These are phyloP conservation scores for Zymoseptoria tritici DNA, from an alignment of 2,329 filamentous ascomycete genomes.

Conservation along the genomic window DNA sequence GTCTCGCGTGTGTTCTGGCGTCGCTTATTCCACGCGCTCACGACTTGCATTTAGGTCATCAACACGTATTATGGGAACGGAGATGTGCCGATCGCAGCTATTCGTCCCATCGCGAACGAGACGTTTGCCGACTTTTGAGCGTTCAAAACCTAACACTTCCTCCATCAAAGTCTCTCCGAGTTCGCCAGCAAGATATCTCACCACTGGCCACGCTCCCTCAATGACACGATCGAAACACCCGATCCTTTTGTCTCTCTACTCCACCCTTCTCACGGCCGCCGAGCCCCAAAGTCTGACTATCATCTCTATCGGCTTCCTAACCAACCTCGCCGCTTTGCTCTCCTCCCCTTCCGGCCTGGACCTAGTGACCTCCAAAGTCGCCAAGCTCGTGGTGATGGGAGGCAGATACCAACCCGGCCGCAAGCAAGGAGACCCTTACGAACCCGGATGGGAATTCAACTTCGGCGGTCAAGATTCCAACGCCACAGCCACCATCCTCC, in stretches of 20 bases:
- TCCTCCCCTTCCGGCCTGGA: conserved; percentile 38
- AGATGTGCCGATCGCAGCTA: conserved; percentile 14
- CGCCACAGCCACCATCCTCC: conserved; percentile 39
- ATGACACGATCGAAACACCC: conserved; percentile 4
- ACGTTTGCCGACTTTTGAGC: conserved; percentile 12
- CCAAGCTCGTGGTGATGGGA: conserved; percentile 47
- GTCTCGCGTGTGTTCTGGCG: background rate
- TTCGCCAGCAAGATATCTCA: conserved; percentile 15
- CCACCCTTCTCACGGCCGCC: conserved; percentile 4
- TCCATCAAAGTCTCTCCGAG: conserved; percentile 9
- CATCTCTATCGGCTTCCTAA: conserved; percentile 18
- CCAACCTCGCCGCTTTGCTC: conserved; percentile 39
- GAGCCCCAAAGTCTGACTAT: conserved; percentile 11
- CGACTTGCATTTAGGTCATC: background rate
- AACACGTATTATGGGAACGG: conserved; percentile 12
- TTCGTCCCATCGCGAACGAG: conserved; percentile 14
- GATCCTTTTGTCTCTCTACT: conserved; percentile 11
- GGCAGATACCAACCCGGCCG: conserved; percentile 24
- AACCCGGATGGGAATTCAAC: conserved; percentile 44
- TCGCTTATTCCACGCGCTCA: background rate
- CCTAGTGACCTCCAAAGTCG: conserved; percentile 41
- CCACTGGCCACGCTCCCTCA: conserved; percentile 6
- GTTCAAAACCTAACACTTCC: background rate
- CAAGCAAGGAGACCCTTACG: conserved; percentile 28
- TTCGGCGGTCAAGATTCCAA: conserved; percentile 38